A percentile compares a stretch with the other conserved stretches of the same genome.
Conservation (phyloP, 2,329 filamentous ascomycete genomes). For the Colletotrichum scovillei region DNA sequence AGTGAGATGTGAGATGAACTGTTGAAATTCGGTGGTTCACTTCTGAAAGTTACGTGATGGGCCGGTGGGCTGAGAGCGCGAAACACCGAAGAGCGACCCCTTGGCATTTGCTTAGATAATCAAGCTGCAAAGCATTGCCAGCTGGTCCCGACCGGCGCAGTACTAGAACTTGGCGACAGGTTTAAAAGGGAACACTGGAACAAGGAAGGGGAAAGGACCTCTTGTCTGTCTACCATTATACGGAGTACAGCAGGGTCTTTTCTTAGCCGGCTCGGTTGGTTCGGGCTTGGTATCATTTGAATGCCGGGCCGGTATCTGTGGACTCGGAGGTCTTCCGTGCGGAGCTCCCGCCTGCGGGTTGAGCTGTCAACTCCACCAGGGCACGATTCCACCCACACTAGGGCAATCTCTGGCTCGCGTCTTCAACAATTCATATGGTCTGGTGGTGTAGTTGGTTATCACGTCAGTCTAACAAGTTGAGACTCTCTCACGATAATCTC, state of each 20-base stretch:
- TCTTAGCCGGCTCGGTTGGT: background rate
- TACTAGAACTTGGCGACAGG: background rate
- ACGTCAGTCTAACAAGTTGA: slow-evolving; percentile 56
- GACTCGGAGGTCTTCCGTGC: background rate
- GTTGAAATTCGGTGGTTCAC: background rate
- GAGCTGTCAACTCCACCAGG: background rate
- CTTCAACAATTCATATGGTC: background rate
- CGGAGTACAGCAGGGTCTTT: background rate
- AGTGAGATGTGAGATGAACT: background rate
- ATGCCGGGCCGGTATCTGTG: background rate
- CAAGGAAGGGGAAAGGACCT: background rate
- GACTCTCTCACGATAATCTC: background rate
- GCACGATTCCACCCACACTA: background rate
- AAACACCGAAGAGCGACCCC: background rate
- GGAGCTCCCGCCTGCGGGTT: background rate
- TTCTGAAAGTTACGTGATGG: background rate
- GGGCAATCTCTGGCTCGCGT: background rate
- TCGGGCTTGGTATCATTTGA: background rate
- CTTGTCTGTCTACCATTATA: background rate
- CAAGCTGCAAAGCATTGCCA: background rate
- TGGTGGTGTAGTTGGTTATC: slow-evolving; percentile 57
- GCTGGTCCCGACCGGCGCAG: background rate
- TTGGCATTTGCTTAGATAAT: slow-evolving; percentile 14
- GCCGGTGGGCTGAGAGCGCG: slow-evolving; percentile 8
- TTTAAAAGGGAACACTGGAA: background rate